Evolutionary conservation across 208 protist genomes (phyloP).

Genomic region (Acanthamoeba divionensis): DNA sequence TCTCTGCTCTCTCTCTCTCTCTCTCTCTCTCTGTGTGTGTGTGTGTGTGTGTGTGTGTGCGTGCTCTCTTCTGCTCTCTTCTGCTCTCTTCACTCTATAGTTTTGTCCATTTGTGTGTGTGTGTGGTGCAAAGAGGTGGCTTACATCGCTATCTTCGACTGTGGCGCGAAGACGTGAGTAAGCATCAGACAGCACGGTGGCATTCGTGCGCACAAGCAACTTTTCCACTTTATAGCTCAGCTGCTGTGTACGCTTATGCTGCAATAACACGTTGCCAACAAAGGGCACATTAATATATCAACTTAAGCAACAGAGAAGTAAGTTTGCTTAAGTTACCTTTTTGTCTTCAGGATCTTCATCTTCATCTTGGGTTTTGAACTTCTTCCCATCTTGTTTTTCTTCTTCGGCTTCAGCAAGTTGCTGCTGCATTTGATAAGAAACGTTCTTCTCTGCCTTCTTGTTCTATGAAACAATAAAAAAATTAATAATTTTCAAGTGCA

Average conservation of each 20-base stretch:
- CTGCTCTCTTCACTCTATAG: no score
- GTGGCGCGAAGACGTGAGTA: background rate
- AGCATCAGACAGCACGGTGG: slow-evolving; percentile 24
- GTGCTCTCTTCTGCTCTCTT: no score
- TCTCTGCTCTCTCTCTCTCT: no score
- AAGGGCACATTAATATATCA: background rate
- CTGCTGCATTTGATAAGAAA: slow-evolving; percentile 1
- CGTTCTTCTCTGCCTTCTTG: slow-evolving; percentile 62
- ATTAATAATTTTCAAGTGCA: no score
- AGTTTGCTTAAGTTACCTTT: background rate
- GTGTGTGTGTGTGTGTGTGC: no score
- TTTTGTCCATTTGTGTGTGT: background rate
- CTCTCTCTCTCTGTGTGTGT: no score
- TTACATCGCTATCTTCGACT: background rate
- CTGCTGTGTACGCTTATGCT: background rate
- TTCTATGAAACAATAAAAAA: no score
- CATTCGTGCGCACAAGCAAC: background rate
- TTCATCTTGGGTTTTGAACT: no score
- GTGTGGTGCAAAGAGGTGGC: background rate
- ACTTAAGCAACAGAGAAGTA: background rate
- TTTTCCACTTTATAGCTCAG: slow-evolving; percentile 23
- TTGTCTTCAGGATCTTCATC: background rate
- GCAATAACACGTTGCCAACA: background rate
- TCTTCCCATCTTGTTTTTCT: slow-evolving; percentile 58
- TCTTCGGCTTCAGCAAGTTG: slow-evolving; percentile 54